Evolutionary conservation across 73 alveolate genomes (phyloP).

Genomic region (Effrenium voratum): DNA sequence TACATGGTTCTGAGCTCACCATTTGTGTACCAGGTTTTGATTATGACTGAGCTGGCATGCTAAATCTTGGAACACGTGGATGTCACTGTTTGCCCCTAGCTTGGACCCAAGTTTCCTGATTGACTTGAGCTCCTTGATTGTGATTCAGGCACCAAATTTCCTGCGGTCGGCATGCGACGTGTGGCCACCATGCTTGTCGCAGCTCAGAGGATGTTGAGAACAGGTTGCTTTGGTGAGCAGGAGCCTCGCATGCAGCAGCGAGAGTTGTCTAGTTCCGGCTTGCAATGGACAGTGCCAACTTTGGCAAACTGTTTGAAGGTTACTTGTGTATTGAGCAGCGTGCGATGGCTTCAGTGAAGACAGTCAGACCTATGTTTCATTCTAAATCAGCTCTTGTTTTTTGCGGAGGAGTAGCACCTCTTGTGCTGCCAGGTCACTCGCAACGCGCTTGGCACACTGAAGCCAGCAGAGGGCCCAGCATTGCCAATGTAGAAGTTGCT

Average conservation of each 20-base stretch:
- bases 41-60: too few relatives aligned
- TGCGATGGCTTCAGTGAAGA: too few relatives aligned
- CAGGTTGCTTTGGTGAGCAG: not conserved
- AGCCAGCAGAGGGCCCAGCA: constrained; percentile 11
- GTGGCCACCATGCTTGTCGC: not conserved
- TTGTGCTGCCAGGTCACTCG: not conserved
- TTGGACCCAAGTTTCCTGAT: not conserved
- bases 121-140: not conserved
- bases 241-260: not conserved
- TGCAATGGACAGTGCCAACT: too few relatives aligned
- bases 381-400: too few relatives aligned
- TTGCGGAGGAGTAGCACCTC: too few relatives aligned
- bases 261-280: not conserved
- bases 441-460: constrained; percentile 16
- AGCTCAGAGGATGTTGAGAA: not conserved
- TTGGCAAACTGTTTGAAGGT: too few relatives aligned
- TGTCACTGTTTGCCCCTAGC: not conserved
- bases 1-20: not conserved
- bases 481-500: not conserved
- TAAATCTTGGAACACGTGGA: too few relatives aligned
- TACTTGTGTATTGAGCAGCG: too few relatives aligned
- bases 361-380: too few relatives aligned
- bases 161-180: constrained; percentile 35
- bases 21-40: not conserved
- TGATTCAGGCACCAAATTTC: constrained; percentile 31